A percentile compares a stretch with the other conserved stretches of the same genome.
Evolutionary conservation across 176 grass and related monocot species (phyloP).

Genomic region (Hyparrhenia diplandra): DNA sequence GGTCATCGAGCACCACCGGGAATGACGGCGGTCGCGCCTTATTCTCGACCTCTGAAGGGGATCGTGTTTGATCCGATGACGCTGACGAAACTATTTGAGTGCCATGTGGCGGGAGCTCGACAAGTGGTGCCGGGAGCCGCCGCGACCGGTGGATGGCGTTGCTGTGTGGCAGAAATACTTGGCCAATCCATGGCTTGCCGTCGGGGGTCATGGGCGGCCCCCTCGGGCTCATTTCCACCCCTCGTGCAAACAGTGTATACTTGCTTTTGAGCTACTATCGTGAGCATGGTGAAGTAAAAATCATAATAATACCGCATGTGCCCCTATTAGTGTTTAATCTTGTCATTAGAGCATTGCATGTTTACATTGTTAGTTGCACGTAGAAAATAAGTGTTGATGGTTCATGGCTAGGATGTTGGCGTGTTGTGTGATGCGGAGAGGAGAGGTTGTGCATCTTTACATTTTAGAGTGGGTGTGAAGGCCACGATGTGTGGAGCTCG

Average conservation of each 20-base stretch:
- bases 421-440: too few species aligned
- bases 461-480: too few species aligned
- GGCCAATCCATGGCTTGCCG: neutral
- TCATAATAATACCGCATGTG: too few species aligned
- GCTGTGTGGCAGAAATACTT: conserved; percentile 19
- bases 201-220: neutral
- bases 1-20: neutral
- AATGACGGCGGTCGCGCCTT: neutral
- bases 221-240: neutral
- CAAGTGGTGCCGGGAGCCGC: neutral
- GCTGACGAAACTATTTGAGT: neutral
- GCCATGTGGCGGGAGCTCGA: neutral
- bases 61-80: neutral
- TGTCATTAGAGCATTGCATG: too few species aligned
- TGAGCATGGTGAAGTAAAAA: neutral
- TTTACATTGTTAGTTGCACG: too few species aligned
- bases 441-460: too few species aligned
- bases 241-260: conserved; percentile 5
- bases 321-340: too few species aligned
- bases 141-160: neutral
- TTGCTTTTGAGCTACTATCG: neutral
- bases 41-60: neutral
- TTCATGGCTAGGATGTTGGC: too few species aligned
- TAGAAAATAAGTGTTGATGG: too few species aligned
- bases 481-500: too few species aligned